Percentiles rank a stretch among this genome's conserved stretches.
phyloP scores from a whole-genome alignment of 108 stramenopile species.

The Craspedostauros australis region DNA sequence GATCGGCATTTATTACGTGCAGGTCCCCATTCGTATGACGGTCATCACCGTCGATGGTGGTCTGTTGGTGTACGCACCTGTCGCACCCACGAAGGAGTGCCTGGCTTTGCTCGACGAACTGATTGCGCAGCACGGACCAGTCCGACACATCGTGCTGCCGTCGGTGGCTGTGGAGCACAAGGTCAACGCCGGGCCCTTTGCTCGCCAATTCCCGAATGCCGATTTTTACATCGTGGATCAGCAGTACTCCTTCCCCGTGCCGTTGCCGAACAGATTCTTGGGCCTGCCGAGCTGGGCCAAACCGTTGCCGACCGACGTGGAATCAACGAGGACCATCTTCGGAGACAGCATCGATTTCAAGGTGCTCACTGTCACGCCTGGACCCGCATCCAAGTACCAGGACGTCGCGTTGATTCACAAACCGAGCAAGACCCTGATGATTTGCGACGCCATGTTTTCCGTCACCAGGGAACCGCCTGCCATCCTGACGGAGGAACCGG shows the following conservation, averaged over 20 bases:
- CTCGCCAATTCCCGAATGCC: slow-evolving; percentile 36
- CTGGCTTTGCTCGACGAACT: slow-evolving; percentile 30
- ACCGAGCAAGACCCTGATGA: slow-evolving; percentile 31
- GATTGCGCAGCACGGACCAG: slow-evolving; percentile 43
- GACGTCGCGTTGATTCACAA: slow-evolving; percentile 53
- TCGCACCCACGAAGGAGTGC: slow-evolving; percentile 56
- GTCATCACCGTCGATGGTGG: slow-evolving; percentile 29
- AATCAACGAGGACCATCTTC: slow-evolving; percentile 5
- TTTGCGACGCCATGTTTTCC: slow-evolving; percentile 45
- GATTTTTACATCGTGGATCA: slow-evolving; percentile 35
- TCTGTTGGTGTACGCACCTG: slow-evolving; percentile 50
- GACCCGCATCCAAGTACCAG: slow-evolving; percentile 28
- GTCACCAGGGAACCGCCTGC: slow-evolving; percentile 33
- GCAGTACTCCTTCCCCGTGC: slow-evolving; percentile 42
- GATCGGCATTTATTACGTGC: slow-evolving; percentile 56
- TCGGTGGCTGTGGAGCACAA: slow-evolving; percentile 56
- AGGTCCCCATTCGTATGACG: slow-evolving; percentile 57
- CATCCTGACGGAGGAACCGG: slow-evolving; percentile 34
- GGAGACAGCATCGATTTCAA: slow-evolving; percentile 34
- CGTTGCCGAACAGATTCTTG: slow-evolving; percentile 16
- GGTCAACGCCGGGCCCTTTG: slow-evolving; percentile 51
- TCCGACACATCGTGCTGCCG: slow-evolving; percentile 36
- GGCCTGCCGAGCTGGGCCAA: slow-evolving; percentile 29
- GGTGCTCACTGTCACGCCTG: slow-evolving; percentile 40
- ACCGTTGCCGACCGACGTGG: slow-evolving; percentile 15